phyloP scores from a whole-genome alignment of 208 protist species.

The Strigomonas culicis region DNA sequence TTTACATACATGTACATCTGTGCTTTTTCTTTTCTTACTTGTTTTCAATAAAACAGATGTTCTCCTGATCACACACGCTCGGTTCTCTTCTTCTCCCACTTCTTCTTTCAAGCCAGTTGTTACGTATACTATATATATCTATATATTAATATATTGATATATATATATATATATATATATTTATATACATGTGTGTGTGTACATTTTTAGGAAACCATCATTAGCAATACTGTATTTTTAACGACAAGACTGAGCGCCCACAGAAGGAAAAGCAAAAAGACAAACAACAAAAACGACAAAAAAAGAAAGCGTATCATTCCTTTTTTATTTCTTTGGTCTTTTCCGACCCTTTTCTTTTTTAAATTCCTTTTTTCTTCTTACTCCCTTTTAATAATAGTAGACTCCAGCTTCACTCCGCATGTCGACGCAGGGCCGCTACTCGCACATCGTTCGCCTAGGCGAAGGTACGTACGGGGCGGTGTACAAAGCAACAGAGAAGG shows the following conservation, averaged over 20 bases:
- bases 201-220: neutral
- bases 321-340: neutral
- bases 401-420: constrained; percentile 20
- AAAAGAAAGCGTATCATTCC: neutral
- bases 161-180: neutral
- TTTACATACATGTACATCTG: neutral
- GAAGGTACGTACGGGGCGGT: constrained; percentile 98
- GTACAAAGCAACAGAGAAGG: constrained; percentile 93
- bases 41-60: too few relatives aligned
- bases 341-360: neutral
- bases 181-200: neutral
- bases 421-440: constrained; percentile 79
- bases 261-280: constrained; percentile 1
- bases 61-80: too few relatives aligned
- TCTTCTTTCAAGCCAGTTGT: neutral
- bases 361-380: constrained; percentile 2
- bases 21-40: constrained; percentile 3
- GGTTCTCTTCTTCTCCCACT: neutral
- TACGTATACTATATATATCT: constrained; percentile 4
- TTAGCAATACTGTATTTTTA: neutral
- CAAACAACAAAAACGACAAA: neutral
- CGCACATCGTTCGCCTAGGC: constrained; percentile 95
- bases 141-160: neutral
- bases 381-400: neutral
- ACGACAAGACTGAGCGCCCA: neutral